A percentile compares a stretch with the other conserved stretches of the same genome.
Evolutionary conservation across 768 basidiomycete species (phyloP).

Genomic region (Lactarius deliciosus): DNA sequence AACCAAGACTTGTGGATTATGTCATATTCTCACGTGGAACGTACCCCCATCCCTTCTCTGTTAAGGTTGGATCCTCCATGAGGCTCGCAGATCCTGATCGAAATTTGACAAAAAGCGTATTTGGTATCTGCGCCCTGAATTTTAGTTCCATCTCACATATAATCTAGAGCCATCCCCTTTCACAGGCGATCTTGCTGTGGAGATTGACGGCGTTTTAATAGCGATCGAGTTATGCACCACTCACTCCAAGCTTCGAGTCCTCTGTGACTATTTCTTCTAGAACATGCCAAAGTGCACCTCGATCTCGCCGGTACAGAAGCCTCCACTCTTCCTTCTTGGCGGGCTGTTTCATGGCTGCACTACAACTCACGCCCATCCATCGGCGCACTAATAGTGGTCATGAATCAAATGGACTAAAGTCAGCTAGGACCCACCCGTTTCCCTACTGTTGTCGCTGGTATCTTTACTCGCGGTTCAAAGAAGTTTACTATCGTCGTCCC

Average conservation of each 20-base stretch:
- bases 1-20: background rate
- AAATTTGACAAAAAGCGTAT: background rate
- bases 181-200: conserved; percentile 1
- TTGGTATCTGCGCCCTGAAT: conserved; percentile 11
- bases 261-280: conserved; percentile 23
- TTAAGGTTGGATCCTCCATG: conserved; percentile 1
- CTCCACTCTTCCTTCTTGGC: conserved; percentile 21
- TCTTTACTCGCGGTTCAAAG: background rate
- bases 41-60: conserved; percentile 5
- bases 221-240: conserved; percentile 15
- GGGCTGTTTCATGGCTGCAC: conserved; percentile 8
- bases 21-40: conserved; percentile 13
- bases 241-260: conserved; percentile 23
- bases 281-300: conserved; percentile 7
- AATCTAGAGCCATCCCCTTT: background rate
- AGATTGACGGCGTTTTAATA: conserved; percentile 12
- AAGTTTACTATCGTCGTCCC: background rate
- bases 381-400: background rate
- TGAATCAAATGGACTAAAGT: too few relatives aligned
- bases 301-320: conserved; percentile 8
- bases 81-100: conserved; percentile 23
- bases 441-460: background rate
- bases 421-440: background rate
- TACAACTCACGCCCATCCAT: background rate
- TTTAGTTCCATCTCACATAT: conserved; percentile 4